Conservation (phyloP, 2,329 filamentous ascomycete species). For the Sordariomycetes sp. region DNA sequence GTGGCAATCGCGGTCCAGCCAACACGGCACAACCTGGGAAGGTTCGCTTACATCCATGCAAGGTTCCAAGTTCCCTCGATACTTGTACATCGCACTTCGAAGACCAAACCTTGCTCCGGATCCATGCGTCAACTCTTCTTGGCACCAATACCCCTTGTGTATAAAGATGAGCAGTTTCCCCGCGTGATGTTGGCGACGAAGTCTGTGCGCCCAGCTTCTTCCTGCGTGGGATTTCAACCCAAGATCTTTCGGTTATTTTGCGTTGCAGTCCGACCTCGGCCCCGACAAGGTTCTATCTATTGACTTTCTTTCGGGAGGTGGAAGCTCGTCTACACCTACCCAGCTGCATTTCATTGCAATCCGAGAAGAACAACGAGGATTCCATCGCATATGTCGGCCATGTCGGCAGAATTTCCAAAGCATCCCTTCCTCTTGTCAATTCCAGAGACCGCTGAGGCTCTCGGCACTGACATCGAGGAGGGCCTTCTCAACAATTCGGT, state of each 20-base stretch:
- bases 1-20: too few species aligned
- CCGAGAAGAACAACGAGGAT: neutral
- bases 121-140: neutral
- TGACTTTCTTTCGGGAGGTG: too few species aligned
- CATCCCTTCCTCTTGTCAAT: conserved; percentile 52
- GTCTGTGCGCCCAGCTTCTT: neutral
- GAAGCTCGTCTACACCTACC: neutral
- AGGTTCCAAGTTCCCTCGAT: neutral
- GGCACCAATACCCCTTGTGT: neutral
- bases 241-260: too few species aligned
- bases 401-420: conserved; percentile 35
- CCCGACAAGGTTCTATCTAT: too few species aligned
- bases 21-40: neutral
- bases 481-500: conserved; percentile 55
- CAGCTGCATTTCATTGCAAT: neutral
- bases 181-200: neutral
- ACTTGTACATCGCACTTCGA: neutral
- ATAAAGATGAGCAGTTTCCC: neutral
- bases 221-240: too few species aligned
- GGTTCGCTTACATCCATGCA: too few species aligned
- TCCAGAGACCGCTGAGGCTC: conserved; percentile 50
- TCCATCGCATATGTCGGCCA: conserved; percentile 9
- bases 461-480: conserved; percentile 54
- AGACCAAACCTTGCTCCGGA: neutral
- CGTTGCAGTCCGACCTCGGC: too few species aligned